Evolutionary conservation across 2,329 filamentous ascomycete species (phyloP).

Genomic region (Fusarium sulawesiense): DNA sequence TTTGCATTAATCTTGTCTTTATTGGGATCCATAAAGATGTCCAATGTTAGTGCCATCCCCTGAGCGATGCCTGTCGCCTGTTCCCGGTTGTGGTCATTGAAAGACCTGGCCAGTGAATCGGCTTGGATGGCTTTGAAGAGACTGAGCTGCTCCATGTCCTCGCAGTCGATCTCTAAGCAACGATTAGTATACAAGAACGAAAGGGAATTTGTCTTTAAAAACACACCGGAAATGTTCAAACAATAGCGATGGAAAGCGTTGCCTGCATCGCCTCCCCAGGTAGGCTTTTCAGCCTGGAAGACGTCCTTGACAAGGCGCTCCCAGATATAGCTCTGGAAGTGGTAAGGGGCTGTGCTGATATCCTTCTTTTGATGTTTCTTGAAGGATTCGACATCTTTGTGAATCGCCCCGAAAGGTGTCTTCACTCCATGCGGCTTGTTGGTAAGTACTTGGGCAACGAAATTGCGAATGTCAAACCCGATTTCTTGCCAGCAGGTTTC

Average conservation of each 20-base stretch:
- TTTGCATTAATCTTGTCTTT: neutral
- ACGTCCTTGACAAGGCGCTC: neutral
- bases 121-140: slow-evolving; percentile 19
- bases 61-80: neutral
- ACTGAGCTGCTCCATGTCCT: slow-evolving; percentile 19
- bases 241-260: slow-evolving; percentile 23
- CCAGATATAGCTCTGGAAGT: slow-evolving; percentile 29
- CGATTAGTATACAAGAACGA: neutral
- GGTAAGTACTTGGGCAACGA: slow-evolving; percentile 12
- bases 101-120: neutral
- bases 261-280: slow-evolving; percentile 23
- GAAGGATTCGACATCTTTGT: neutral
- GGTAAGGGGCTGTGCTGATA: neutral
- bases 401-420: neutral
- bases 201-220: too few relatives aligned
- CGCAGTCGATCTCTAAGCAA: slow-evolving; percentile 1
- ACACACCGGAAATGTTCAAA: slow-evolving; percentile 21
- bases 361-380: slow-evolving; percentile 12
- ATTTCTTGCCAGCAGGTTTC: neutral
- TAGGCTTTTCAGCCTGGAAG: slow-evolving; percentile 5
- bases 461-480: slow-evolving; percentile 8
- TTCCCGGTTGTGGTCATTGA: neutral
- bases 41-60: neutral
- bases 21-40: slow-evolving; percentile 24
- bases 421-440: neutral